A percentile compares a stretch with the other conserved stretches of the same genome.
Conservation (phyloP, 1,139 yeast genomes). For the Yamadazyma triangularis region DNA sequence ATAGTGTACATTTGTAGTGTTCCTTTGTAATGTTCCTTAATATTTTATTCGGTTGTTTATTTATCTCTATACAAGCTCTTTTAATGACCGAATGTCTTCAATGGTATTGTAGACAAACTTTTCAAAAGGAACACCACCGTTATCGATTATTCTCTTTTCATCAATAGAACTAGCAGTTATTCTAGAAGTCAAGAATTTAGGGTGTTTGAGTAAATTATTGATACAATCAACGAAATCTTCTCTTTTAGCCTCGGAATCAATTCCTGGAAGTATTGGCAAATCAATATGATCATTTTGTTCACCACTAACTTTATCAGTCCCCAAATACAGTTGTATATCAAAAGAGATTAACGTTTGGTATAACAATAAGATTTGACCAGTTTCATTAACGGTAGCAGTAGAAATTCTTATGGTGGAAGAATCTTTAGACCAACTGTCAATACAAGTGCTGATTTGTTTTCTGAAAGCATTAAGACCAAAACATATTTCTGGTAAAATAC, state of each 20-base stretch:
- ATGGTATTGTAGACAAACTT: slow-evolving; percentile 47
- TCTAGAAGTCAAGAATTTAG: slow-evolving; percentile 73
- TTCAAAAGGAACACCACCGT: slow-evolving; percentile 36
- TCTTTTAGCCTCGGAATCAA: slow-evolving; percentile 55
- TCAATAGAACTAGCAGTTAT: slow-evolving; percentile 60
- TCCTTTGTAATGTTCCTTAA: too few relatives aligned
- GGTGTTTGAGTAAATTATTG: slow-evolving; percentile 75
- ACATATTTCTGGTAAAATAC: slow-evolving; percentile 61
- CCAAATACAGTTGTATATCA: slow-evolving; percentile 42
- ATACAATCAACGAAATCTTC: slow-evolving; percentile 55
- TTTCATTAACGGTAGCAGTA: slow-evolving; percentile 67
- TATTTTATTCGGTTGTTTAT: too few relatives aligned
- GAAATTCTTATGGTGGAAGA: slow-evolving; percentile 53
- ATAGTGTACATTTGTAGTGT: too few relatives aligned
- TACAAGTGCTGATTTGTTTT: slow-evolving; percentile 60
- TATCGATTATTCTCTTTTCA: slow-evolving; percentile 52
- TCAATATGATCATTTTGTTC: slow-evolving; percentile 14
- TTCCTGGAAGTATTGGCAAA: slow-evolving; percentile 50
- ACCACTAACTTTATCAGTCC: slow-evolving; percentile 9
- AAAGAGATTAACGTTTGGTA: slow-evolving; percentile 53
- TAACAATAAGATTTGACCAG: slow-evolving; percentile 68
- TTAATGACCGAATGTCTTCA: slow-evolving; percentile 53
- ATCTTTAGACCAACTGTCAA: slow-evolving; percentile 68
- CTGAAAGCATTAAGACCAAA: slow-evolving; percentile 61
- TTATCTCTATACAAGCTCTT: slow-evolving; percentile 34